Percentiles rank a stretch among this genome's conserved stretches.
Conservation (phyloP, 768 basidiomycete species). For the Infundibulicybe gibba region DNA sequence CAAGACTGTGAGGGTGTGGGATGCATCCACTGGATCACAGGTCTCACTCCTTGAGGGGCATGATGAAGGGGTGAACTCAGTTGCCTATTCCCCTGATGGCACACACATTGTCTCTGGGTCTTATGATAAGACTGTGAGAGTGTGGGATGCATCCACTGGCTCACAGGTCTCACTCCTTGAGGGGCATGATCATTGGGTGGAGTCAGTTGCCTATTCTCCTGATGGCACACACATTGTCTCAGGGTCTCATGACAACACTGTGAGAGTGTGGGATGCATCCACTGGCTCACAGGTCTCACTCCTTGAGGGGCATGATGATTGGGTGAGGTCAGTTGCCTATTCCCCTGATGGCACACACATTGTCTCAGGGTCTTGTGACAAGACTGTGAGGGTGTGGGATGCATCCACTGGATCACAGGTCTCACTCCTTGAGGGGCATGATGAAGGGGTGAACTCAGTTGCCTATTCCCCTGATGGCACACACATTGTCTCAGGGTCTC, state of each 20-base stretch:
- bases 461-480: slow-evolving; percentile 9
- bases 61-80: too few relatives aligned
- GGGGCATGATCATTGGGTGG: slow-evolving; percentile 13
- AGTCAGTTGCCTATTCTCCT: slow-evolving; percentile 45
- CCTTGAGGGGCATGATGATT: too few relatives aligned
- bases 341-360: not conserved
- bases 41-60: not conserved
- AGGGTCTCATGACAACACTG: slow-evolving; percentile 20
- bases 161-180: too few relatives aligned
- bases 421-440: slow-evolving; percentile 14
- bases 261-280: too few relatives aligned
- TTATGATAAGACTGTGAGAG: too few relatives aligned
- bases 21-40: slow-evolving; percentile 9
- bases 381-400: not conserved
- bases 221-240: slow-evolving; percentile 27
- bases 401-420: not conserved
- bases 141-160: too few relatives aligned
- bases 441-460: slow-evolving; percentile 11
- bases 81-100: too few relatives aligned
- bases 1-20: slow-evolving; percentile 17
- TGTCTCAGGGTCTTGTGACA: not conserved
- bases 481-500: slow-evolving; percentile 2
- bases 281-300: too few relatives aligned
- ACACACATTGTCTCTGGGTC: too few relatives aligned
- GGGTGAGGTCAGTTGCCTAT: too few relatives aligned